Conservation (phyloP, 331 rosid species). For the Ulmus americana region DNA sequence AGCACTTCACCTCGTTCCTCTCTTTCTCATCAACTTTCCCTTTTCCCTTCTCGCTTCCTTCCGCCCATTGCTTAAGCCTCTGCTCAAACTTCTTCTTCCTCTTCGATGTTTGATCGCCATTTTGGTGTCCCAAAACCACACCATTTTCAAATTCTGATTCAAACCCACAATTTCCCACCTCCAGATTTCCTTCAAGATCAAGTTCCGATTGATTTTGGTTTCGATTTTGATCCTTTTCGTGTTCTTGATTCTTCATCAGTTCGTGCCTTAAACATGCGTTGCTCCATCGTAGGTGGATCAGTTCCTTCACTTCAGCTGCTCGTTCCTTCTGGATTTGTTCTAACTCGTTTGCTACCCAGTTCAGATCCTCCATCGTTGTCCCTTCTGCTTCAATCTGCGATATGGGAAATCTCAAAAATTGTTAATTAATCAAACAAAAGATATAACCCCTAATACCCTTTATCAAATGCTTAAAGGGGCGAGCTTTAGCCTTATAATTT, state of each 20-base stretch:
- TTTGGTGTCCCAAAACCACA: conserved; percentile 25
- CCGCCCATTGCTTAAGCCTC: conserved; percentile 49
- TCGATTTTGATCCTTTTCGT: conserved; percentile 11
- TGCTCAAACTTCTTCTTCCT: conserved; percentile 42
- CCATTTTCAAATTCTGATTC: conserved; percentile 31
- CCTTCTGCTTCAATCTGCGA: conserved; percentile 39
- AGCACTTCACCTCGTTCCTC: conserved; percentile 26
- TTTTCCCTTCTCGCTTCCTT: conserved; percentile 42
- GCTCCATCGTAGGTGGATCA: conserved; percentile 38
- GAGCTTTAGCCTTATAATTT: too few species aligned
- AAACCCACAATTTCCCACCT: conserved; percentile 27
- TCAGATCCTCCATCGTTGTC: conserved; percentile 34
- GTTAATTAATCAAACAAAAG: background rate
- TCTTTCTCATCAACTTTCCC: conserved; percentile 33
- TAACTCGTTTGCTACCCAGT: conserved; percentile 33
- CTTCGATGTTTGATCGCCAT: conserved; percentile 18
- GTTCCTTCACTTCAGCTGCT: conserved; percentile 32
- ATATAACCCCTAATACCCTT: too few species aligned
- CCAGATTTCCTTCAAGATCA: conserved; percentile 29
- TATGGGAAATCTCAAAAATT: conserved; percentile 13
- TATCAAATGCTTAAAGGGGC: too few species aligned
- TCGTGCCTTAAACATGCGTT: conserved; percentile 47
- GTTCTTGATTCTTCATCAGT: conserved; percentile 33
- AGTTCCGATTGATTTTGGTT: conserved; percentile 9
- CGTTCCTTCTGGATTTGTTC: conserved; percentile 42